phyloP scores from a whole-genome alignment of 495 filamentous ascomycete genomes.

The Podospora pseudoanserina region DNA sequence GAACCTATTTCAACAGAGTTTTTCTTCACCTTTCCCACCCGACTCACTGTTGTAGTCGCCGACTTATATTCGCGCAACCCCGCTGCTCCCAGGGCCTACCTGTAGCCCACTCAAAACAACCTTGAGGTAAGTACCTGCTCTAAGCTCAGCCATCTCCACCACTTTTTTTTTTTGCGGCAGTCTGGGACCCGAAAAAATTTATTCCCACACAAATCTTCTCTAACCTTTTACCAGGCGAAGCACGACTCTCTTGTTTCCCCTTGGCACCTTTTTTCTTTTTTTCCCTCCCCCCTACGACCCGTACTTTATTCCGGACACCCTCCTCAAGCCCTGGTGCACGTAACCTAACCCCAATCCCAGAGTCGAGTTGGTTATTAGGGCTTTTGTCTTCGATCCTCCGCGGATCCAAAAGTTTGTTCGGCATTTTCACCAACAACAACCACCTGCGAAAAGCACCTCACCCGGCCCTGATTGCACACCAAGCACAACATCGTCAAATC shows the following conservation, averaged over 20 bases:
- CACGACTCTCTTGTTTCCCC: constrained; percentile 17
- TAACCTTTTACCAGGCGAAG: constrained; percentile 28
- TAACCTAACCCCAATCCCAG: constrained; percentile 12
- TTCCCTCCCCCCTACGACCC: constrained; percentile 11
- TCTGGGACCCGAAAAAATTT: constrained; percentile 37
- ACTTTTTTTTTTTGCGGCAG: constrained; percentile 19
- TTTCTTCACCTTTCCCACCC: neutral
- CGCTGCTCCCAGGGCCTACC: constrained; percentile 20
- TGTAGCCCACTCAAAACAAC: constrained; percentile 11
- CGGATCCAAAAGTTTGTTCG: constrained; percentile 14
- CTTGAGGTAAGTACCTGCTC: constrained; percentile 22
- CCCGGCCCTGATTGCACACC: neutral
- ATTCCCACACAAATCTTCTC: constrained; percentile 37
- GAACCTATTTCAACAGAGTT: neutral
- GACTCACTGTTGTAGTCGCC: constrained; percentile 10
- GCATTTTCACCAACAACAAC: neutral
- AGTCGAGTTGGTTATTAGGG: constrained; percentile 21
- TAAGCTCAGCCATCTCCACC: constrained; percentile 31
- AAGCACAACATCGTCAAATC: neutral
- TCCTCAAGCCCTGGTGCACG: constrained; percentile 14
- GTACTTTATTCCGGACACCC: constrained; percentile 16
- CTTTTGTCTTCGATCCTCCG: constrained; percentile 21
- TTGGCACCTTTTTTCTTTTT: constrained; percentile 26
- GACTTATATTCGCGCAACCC: constrained; percentile 34
- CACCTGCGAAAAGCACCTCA: neutral